Conservation (phyloP, 1,139 yeast genomes). For the Protomyces gravidus region DNA sequence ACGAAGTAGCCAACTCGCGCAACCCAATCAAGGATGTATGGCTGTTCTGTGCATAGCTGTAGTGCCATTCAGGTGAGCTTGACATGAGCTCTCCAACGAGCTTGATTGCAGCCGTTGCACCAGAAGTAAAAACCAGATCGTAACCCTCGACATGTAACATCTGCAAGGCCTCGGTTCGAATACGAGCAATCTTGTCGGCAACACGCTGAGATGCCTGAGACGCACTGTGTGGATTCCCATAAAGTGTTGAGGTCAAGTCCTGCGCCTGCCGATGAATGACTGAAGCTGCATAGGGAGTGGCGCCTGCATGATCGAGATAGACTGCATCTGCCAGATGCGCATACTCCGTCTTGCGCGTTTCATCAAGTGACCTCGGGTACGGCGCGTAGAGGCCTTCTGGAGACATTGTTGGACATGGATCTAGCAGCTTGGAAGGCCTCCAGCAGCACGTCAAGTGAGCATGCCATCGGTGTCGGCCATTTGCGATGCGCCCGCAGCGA, state of each 20-base stretch:
- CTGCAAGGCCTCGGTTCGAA: slow-evolving; percentile 38
- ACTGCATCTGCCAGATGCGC: slow-evolving; percentile 5
- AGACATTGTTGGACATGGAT: not conserved
- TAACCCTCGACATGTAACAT: slow-evolving; percentile 41
- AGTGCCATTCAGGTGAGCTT: slow-evolving; percentile 32
- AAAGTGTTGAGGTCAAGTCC: slow-evolving; percentile 36
- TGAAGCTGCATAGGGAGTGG: slow-evolving; percentile 41
- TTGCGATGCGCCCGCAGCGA: too few relatives aligned
- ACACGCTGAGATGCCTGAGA: slow-evolving; percentile 39
- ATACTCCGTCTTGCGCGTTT: not conserved
- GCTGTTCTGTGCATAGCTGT: slow-evolving; percentile 40
- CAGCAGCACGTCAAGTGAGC: too few relatives aligned
- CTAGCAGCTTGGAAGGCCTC: too few relatives aligned
- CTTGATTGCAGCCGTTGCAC: slow-evolving; percentile 45
- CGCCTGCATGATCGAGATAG: slow-evolving; percentile 47
- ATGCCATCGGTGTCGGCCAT: not conserved
- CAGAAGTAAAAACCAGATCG: slow-evolving; percentile 45
- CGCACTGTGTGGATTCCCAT: slow-evolving; percentile 47
- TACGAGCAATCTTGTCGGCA: slow-evolving; percentile 36
- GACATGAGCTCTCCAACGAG: slow-evolving; percentile 41
- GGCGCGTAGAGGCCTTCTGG: slow-evolving; percentile 1
- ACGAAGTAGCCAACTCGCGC: slow-evolving; percentile 38
- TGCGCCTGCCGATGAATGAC: slow-evolving; percentile 37
- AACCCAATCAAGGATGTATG: slow-evolving; percentile 47
- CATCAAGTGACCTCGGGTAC: not conserved